phyloP scores from a whole-genome alignment of 345 rosid species.

The Populus alba region DNA sequence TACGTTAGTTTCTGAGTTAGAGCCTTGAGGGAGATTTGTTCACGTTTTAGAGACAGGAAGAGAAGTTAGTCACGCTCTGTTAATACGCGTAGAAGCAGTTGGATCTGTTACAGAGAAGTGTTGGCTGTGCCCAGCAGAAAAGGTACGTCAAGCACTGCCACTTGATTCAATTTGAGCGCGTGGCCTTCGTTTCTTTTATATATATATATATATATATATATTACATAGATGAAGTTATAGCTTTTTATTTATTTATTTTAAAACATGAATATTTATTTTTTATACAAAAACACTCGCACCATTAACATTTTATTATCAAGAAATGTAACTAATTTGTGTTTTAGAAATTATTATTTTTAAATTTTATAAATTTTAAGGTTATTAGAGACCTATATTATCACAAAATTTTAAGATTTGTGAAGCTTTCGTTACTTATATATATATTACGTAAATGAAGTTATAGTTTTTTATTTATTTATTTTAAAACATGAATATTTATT shows the following conservation, averaged over 20 bases:
- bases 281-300: too few relatives aligned
- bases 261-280: too few relatives aligned
- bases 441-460: neutral
- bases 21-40: constrained; percentile 4
- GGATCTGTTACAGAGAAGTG: constrained; percentile 6
- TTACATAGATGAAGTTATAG: too few relatives aligned
- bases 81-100: constrained; percentile 7
- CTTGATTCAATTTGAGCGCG: constrained; percentile 20
- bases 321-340: too few relatives aligned
- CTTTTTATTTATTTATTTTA: too few relatives aligned
- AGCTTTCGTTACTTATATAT: neutral
- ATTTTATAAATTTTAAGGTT: too few relatives aligned
- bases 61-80: constrained; percentile 20
- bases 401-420: too few relatives aligned
- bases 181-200: neutral
- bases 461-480: too few relatives aligned
- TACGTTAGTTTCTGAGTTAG: constrained; percentile 7
- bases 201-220: neutral
- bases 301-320: too few relatives aligned
- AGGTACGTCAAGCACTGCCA: constrained; percentile 22
- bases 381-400: too few relatives aligned
- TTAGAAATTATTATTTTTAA: too few relatives aligned
- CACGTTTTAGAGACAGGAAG: constrained; percentile 17
- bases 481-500: too few relatives aligned
- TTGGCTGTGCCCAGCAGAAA: constrained; percentile 8